Base-by-base conservation (phyloP, 1,284 basidiomycete genomes). In the Naganishia sp. region DNA sequence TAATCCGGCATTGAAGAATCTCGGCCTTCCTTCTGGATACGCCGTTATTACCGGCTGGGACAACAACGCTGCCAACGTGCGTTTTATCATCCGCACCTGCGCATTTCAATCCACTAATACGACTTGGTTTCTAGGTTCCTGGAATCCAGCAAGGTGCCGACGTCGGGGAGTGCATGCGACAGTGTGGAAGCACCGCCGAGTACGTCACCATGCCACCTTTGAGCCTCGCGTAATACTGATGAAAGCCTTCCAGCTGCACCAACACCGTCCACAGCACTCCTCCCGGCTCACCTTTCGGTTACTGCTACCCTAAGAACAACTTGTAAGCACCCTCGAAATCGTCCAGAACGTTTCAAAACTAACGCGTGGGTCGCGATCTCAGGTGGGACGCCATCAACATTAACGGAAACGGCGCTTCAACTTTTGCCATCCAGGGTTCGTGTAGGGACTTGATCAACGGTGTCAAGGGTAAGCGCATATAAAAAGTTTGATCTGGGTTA, bases 41-140 rank as follows among this genome's bases (percentile, higher is more conserved):
- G 57, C 57, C 0, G 57, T 51, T 32, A 39, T 61, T 13, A 50
- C 47, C 15, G 47, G 32, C 2, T 61, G 31, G 9, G 57, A 61
- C 32, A 51, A 61, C 47, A 61, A 61, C 47, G 57, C 57, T n/a
- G 57, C 57, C 25, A 49, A 61, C 35, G 57, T 61, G 28, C 41
- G 57, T 28, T 28, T 28, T 28, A 28, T 28, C 28, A 28, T 28
- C 28, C 28, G 28, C 28, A 28, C 28, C 28, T 28, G 28, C 28
- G 28, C 28, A 28, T 28, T 28, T 28, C 18, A 11, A 21, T 10
- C 43, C 15, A 31, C 41, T 57, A 9, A 41, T 18, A n/a, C 3
- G 9, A 23, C 18, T 17, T 13, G 6, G 9, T 21, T 25, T 41
- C 4, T 32, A 61, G 57, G 46, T 61, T 10, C 46, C 46, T 18